A percentile compares a stretch with the other conserved stretches of the same genome.
phyloP scores from a whole-genome alignment of 352 stramenopile genomes.

The Phytopythium ostracodes region DNA sequence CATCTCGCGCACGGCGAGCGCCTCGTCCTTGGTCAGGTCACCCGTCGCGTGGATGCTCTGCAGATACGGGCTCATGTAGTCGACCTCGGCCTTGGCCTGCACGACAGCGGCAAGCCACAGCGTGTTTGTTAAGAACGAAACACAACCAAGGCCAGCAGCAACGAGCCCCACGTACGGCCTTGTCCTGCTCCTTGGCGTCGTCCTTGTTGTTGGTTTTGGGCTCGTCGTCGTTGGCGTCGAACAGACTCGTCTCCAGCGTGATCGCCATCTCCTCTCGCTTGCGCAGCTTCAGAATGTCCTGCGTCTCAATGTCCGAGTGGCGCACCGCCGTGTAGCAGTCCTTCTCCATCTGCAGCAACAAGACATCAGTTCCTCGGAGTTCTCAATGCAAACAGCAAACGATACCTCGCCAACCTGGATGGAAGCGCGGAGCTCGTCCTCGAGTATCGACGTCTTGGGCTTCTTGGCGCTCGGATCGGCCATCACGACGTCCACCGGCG shows the following conservation, averaged over 20 bases:
- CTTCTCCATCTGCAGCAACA: slow-evolving; percentile 64
- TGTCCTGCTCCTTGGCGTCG: slow-evolving; percentile 57
- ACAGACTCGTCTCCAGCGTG: slow-evolving; percentile 81
- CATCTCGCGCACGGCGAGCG: slow-evolving; percentile 79
- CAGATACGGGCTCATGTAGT: slow-evolving; percentile 94
- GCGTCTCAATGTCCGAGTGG: slow-evolving; percentile 85
- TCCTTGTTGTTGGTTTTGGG: slow-evolving; percentile 55
- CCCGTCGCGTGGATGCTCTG: slow-evolving; percentile 60
- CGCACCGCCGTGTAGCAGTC: slow-evolving; percentile 88
- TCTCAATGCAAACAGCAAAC: not conserved
- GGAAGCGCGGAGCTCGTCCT: slow-evolving; percentile 60
- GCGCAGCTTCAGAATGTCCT: slow-evolving; percentile 88
- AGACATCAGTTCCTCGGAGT: slow-evolving; percentile 2
- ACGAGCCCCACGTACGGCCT: slow-evolving; percentile 48
- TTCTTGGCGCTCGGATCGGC: slow-evolving; percentile 58
- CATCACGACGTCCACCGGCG: slow-evolving; percentile 68
- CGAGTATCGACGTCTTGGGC: slow-evolving; percentile 71
- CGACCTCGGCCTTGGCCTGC: slow-evolving; percentile 72
- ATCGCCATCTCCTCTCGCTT: slow-evolving; percentile 88
- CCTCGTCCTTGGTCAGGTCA: slow-evolving; percentile 81
- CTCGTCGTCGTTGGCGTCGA: slow-evolving; percentile 72
- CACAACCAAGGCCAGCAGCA: no score
- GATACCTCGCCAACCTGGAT: slow-evolving; percentile 31
- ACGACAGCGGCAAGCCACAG: no score
- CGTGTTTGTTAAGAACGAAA: no score